Evolutionary conservation across 1,284 basidiomycete species (phyloP), one percentile per base, ranked within the genome.

Genomic region (Ustilago bromivora): DNA sequence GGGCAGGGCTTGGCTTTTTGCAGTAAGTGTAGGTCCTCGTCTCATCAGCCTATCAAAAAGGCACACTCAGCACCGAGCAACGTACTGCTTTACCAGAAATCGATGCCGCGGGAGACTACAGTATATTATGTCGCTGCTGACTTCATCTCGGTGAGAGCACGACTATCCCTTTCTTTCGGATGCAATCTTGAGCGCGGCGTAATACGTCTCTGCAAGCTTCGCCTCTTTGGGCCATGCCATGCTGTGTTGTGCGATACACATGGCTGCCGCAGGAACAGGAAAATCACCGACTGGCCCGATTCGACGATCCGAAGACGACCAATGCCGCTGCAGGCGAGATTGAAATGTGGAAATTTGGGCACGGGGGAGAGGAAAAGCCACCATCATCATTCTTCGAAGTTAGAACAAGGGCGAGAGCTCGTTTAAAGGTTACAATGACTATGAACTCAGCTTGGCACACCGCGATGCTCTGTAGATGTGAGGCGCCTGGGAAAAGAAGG

Each of bases 261-360:
- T 66, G 69, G 69, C 17, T 61, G 63, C 69, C 63, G 66, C 62
- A 65, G 54, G 62, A 56, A 15, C 54, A 46, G n/a, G n/a, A 46
- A 43, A 66, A 40, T 51, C 51, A 28, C n/a, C 0, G 3, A n/a
- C n/a, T 61, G 59, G 43, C 12, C 46, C 49, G 36, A 57, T 1
- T 58, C 57, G 57, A 58, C 43, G 6, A 13, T 31, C 36, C 36
- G 28, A 19, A 54, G 13, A 54, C 32, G 32, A 56, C 10, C 34
- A 56, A 32, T 36, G 15, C 32, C 34, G 31, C 41, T 15, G n/a
- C 23, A 23, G 10, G 49, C 49, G 32, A 51, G 49, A 6, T 60
- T 34, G 12, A 17, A 23, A 28, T 5, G 35, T 11, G n/a, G 32
- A 35, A 19, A 13, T 13, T 51, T 51, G 49, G 28, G 28, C 49